A percentile compares a stretch with the other conserved stretches of the same genome.
phyloP scores from a whole-genome alignment of 208 protist species.

The Wallacemonas rigidus region DNA sequence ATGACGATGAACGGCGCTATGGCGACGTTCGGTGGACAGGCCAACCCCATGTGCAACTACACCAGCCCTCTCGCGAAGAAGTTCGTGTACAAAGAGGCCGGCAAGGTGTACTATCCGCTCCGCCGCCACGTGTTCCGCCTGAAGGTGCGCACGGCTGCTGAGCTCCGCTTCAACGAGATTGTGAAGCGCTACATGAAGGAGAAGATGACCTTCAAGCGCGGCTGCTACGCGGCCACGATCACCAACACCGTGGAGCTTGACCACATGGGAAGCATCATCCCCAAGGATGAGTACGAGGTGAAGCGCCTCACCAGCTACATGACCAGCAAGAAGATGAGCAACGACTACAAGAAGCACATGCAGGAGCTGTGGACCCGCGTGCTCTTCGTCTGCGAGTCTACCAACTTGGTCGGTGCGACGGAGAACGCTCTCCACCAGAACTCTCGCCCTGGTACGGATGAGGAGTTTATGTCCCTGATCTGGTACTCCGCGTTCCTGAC shows the following conservation, averaged over 20 bases:
- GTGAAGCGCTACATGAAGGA: slow-evolving; percentile 89
- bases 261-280: slow-evolving; percentile 91
- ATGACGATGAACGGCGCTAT: slow-evolving; percentile 80
- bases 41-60: slow-evolving; percentile 89
- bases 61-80: slow-evolving; percentile 88
- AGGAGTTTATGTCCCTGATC: slow-evolving; percentile 90
- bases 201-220: slow-evolving; percentile 84
- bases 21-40: slow-evolving; percentile 89
- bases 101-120: slow-evolving; percentile 86
- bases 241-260: slow-evolving; percentile 89
- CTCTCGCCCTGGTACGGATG: slow-evolving; percentile 83
- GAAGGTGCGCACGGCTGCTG: slow-evolving; percentile 86
- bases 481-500: slow-evolving; percentile 76
- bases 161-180: slow-evolving; percentile 87
- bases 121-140: slow-evolving; percentile 84
- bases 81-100: slow-evolving; percentile 88
- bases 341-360: slow-evolving; percentile 91
- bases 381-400: slow-evolving; percentile 84
- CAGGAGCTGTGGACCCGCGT: slow-evolving; percentile 85
- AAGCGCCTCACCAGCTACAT: slow-evolving; percentile 88
- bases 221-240: slow-evolving; percentile 84
- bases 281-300: slow-evolving; percentile 92
- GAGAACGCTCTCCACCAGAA: slow-evolving; percentile 81
- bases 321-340: slow-evolving; percentile 91
- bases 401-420: slow-evolving; percentile 73